phyloP scores from a whole-genome alignment of 257 asterid genomes.

The Hygrophila difformis region DNA sequence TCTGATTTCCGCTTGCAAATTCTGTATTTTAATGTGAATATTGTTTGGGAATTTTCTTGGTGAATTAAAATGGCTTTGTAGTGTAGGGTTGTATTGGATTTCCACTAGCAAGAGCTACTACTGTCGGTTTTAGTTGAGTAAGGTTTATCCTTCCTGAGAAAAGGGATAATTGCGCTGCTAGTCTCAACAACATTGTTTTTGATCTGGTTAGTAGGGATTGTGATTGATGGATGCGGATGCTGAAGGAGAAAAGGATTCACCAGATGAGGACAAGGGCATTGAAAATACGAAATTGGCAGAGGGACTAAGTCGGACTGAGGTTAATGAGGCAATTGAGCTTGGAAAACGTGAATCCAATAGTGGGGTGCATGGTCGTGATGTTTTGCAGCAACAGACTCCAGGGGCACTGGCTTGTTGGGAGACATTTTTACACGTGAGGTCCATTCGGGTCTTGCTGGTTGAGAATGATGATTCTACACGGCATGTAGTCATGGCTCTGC shows the following conservation, averaged over 20 bases:
- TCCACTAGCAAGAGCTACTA: too few relatives aligned
- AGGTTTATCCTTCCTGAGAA: constrained; percentile 12
- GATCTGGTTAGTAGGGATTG: constrained; percentile 37
- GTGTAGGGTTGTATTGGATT: not conserved
- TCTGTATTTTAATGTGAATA: not conserved
- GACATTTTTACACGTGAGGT: constrained; percentile 72
- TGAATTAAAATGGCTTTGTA: not conserved
- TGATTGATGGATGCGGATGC: constrained; percentile 35
- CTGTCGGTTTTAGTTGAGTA: too few relatives aligned
- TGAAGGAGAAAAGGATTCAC: constrained; percentile 26
- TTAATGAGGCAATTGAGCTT: constrained; percentile 18
- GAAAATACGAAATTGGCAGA: constrained; percentile 20
- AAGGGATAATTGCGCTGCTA: constrained; percentile 19
- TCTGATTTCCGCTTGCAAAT: not conserved
- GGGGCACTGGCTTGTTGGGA: constrained; percentile 58
- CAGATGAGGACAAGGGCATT: constrained; percentile 26
- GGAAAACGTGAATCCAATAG: constrained; percentile 19
- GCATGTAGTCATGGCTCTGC: constrained; percentile 80
- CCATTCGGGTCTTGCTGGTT: constrained; percentile 79
- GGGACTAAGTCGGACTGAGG: constrained; percentile 39
- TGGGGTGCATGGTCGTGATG: constrained; percentile 25
- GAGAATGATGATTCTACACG: constrained; percentile 85
- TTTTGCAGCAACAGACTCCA: constrained; percentile 34
- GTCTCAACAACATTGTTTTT: constrained; percentile 31
- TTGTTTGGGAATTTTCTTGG: not conserved